These are phyloP conservation scores for Erythrobasidium yunnanense DNA, from an alignment of 768 basidiomycete genomes.

Conservation along the genomic window DNA sequence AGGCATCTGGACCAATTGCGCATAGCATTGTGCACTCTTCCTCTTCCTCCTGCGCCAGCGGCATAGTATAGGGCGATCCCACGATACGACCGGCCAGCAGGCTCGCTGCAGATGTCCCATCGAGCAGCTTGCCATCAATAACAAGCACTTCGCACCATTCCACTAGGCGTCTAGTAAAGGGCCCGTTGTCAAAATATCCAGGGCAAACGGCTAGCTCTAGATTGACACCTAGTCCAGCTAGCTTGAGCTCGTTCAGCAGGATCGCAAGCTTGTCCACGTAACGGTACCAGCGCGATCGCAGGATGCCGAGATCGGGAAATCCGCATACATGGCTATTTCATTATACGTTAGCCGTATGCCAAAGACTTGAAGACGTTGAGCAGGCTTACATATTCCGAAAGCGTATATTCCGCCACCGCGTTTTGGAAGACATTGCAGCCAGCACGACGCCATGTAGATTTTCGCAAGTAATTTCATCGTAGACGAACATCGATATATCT, in stretches of 20 bases:
- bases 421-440: neutral
- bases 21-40: too few relatives aligned
- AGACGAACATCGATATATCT: neutral
- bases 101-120: neutral
- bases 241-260: neutral
- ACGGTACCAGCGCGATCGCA: neutral
- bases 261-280: neutral
- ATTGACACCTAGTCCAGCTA: neutral
- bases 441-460: neutral
- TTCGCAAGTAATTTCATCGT: neutral
- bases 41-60: too few relatives aligned
- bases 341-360: too few relatives aligned
- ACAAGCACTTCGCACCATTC: neutral
- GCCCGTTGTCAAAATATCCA: neutral
- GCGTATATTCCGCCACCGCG: neutral
- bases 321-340: neutral
- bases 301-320: neutral
- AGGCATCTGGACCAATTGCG: too few relatives aligned
- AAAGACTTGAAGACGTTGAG: too few relatives aligned
- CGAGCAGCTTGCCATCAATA: neutral
- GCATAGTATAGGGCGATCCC: too few relatives aligned
- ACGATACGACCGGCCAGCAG: too few relatives aligned
- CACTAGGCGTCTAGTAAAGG: neutral
- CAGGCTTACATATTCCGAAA: neutral
- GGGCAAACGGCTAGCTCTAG: neutral